Evolutionary conservation across 768 basidiomycete species (phyloP), one percentile per base, ranked within the genome.

Genomic region (Collybia sp.): DNA sequence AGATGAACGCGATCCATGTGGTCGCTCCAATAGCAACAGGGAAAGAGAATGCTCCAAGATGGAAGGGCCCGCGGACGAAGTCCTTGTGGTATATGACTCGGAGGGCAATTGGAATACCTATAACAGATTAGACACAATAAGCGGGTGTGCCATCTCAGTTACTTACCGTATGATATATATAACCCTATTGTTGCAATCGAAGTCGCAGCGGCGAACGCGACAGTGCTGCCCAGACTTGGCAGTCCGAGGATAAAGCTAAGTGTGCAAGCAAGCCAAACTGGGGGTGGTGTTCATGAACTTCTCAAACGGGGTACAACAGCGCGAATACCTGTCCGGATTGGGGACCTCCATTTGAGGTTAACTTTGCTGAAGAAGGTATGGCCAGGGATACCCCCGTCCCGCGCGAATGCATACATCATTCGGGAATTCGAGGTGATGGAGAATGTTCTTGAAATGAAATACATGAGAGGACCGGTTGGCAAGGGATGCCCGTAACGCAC

Each of bases 331-430:
- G 87, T 83, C 10, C 85, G 74, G 44, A 85, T 73, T 2, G 87
- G 87, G 2, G 79, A 83, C 56, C 72, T 77, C 67, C 73, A 77
- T 42, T 69, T 70, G 10, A 61, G 45, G 60, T 77, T 77, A 31
- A 88, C 85, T 51, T 80, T 74, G 53, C 76, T 75, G 62, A 88
- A 82, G 62, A 82, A 86, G 31, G 58, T 71, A 50, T 80, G 80
- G 11, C 80, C 83, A 0, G 87, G 85, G 18, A 88, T 72, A 10
- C 77, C 85, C 0, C 85, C 82, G 58, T 91, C 88, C 32, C 88
- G 76, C 3, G 84, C 74, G 55, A 88, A 89, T 0, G 86, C 83
- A 58, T 81, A 91, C 82, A 85, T 86, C 87, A 89, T 89, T 0
- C 88, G 73, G 3, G 82, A 85, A 58, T 89, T 91, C 0, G 81